phyloP scores from a whole-genome alignment of 495 filamentous ascomycete species.

The Xylaria telfairii region DNA sequence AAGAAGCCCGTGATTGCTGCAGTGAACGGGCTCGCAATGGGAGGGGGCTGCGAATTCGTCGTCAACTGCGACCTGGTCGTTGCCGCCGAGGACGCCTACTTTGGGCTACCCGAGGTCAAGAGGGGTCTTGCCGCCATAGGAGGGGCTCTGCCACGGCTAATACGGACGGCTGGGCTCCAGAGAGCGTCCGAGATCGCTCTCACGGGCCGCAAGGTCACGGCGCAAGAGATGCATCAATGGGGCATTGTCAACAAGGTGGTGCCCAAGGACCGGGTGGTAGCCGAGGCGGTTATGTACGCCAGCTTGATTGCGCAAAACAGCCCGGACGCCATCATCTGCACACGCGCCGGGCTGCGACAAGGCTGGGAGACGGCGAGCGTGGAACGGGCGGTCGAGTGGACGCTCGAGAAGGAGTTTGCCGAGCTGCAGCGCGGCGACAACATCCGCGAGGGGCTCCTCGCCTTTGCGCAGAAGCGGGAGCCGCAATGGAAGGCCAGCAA shows the following conservation, averaged over 20 bases:
- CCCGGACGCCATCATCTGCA: slow-evolving; percentile 77
- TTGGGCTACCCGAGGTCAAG: slow-evolving; percentile 75
- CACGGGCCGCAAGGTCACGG: slow-evolving; percentile 66
- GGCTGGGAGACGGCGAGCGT: slow-evolving; percentile 67
- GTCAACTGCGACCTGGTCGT: slow-evolving; percentile 78
- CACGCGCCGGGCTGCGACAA: slow-evolving; percentile 67
- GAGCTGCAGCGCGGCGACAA: slow-evolving; percentile 47
- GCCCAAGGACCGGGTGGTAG: slow-evolving; percentile 51
- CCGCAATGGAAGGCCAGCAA: slow-evolving; percentile 46
- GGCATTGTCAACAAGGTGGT: slow-evolving; percentile 79
- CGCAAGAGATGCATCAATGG: slow-evolving; percentile 70
- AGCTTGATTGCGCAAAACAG: slow-evolving; percentile 64
- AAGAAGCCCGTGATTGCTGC: slow-evolving; percentile 80
- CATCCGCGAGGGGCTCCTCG: slow-evolving; percentile 44
- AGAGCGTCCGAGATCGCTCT: slow-evolving; percentile 79
- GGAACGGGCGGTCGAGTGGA: slow-evolving; percentile 64
- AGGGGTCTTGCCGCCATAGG: slow-evolving; percentile 75
- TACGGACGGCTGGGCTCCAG: slow-evolving; percentile 69
- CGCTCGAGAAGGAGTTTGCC: slow-evolving; percentile 60
- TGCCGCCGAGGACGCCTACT: slow-evolving; percentile 62
- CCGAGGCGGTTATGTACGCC: slow-evolving; percentile 60
- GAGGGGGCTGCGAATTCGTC: slow-evolving; percentile 79
- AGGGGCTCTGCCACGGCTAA: slow-evolving; percentile 75
- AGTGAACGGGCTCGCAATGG: slow-evolving; percentile 76
- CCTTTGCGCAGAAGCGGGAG: slow-evolving; percentile 48